Evolutionary conservation across 2,329 filamentous ascomycete species (phyloP).

Genomic region (Drechslerella stenobrocha): DNA sequence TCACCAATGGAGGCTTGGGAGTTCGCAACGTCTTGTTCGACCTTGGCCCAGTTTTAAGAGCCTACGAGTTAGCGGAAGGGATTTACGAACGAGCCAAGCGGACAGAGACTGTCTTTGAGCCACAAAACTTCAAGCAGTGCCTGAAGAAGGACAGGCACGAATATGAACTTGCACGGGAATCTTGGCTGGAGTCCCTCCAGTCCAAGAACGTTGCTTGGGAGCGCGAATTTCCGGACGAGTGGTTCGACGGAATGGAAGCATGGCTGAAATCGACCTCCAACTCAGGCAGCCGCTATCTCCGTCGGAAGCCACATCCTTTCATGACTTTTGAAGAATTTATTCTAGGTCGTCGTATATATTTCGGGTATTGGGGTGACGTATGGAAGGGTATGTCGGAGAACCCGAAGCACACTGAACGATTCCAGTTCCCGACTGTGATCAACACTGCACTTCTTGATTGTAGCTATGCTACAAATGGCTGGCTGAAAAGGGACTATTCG

Average conservation of each 20-base stretch:
- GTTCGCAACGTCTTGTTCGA: slow-evolving; percentile 59
- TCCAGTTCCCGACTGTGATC: slow-evolving; percentile 15
- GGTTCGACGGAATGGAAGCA: slow-evolving; percentile 32
- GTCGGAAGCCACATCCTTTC: slow-evolving; percentile 57
- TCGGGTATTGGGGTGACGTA: slow-evolving; percentile 54
- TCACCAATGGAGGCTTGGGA: slow-evolving; percentile 59
- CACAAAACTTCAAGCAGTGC: slow-evolving; percentile 42
- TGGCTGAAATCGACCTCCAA: slow-evolving; percentile 11
- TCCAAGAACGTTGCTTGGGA: slow-evolving; percentile 14
- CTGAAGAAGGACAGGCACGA: slow-evolving; percentile 30
- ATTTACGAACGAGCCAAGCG: slow-evolving; percentile 53
- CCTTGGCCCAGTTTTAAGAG: slow-evolving; percentile 56
- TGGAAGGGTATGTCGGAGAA: slow-evolving; percentile 53
- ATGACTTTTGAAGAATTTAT: slow-evolving; percentile 59
- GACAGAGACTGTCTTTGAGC: slow-evolving; percentile 49
- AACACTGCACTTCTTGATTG: background rate
- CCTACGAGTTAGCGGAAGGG: slow-evolving; percentile 54
- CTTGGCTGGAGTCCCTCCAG: slow-evolving; percentile 19
- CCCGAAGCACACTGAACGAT: background rate
- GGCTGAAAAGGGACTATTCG: slow-evolving; percentile 23
- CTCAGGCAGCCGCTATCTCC: slow-evolving; percentile 46
- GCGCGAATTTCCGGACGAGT: slow-evolving; percentile 26
- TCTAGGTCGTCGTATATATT: slow-evolving; percentile 21
- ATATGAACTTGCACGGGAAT: slow-evolving; percentile 24
- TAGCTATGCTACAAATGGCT: background rate